Conservation (phyloP, 805 yeast genomes). For the Lipomyces mesembrius region DNA sequence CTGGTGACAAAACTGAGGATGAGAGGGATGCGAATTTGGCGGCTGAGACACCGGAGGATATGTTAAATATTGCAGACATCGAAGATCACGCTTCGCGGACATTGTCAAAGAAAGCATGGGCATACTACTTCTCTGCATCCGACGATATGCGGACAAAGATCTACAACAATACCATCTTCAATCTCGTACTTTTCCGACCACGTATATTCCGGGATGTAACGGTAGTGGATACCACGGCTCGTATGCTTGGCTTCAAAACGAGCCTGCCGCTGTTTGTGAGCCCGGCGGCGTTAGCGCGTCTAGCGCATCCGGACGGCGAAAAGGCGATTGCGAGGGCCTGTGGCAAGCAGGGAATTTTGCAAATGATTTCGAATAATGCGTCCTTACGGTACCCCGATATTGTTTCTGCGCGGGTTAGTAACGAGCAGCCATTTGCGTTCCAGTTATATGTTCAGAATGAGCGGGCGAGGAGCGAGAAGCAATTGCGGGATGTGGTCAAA, state of each 20-base stretch:
- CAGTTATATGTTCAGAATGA: constrained; percentile 56
- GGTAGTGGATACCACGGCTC: constrained; percentile 51
- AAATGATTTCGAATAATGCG: constrained; percentile 55
- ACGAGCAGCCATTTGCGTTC: constrained; percentile 52
- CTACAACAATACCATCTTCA: constrained; percentile 52
- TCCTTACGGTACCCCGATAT: constrained; percentile 52
- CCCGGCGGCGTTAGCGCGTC: constrained; percentile 54
- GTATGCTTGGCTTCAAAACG: constrained; percentile 55
- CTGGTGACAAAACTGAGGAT: neutral
- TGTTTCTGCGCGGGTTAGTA: constrained; percentile 44
- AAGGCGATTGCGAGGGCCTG: constrained; percentile 50
- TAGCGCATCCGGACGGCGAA: constrained; percentile 55
- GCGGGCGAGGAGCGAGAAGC: constrained; percentile 43
- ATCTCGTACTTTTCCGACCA: constrained; percentile 54
- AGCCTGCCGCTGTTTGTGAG: constrained; percentile 54
- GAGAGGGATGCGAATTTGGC: neutral
- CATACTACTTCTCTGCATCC: constrained; percentile 60
- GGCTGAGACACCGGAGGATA: constrained; percentile 30
- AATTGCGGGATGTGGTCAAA: constrained; percentile 49
- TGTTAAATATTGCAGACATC: constrained; percentile 75
- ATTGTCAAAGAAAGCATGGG: constrained; percentile 83
- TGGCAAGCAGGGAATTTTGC: constrained; percentile 50
- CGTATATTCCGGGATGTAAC: constrained; percentile 50
- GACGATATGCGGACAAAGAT: constrained; percentile 55
- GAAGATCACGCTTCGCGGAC: constrained; percentile 82